Conservation (phyloP, 208 protist genomes). For the Herpetomonas muscarum region DNA sequence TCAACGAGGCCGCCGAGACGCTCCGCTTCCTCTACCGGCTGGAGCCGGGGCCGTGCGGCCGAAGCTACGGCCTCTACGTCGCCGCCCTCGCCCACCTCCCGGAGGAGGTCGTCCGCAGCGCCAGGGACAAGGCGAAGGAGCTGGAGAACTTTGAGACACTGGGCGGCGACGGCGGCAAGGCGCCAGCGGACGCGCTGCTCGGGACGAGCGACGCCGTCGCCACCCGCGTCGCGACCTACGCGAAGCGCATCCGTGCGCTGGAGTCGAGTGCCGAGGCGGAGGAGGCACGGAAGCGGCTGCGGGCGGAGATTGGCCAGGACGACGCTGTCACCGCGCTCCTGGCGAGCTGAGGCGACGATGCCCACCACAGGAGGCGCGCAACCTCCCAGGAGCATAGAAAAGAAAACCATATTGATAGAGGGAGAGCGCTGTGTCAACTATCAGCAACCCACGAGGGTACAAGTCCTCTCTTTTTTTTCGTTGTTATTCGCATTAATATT, state of each 20-base stretch:
- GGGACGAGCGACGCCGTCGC: slow-evolving; percentile 23
- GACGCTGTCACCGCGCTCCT: slow-evolving; percentile 25
- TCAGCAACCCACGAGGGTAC: no score
- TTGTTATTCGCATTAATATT: no score
- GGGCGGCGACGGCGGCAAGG: neutral
- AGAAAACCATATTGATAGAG: no score
- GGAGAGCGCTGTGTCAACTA: no score
- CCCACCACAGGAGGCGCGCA: neutral
- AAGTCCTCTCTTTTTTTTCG: no score
- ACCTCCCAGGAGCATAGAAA: neutral
- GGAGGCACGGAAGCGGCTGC: slow-evolving; percentile 28
- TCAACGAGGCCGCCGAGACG: slow-evolving; percentile 53
- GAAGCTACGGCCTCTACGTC: slow-evolving; percentile 93
- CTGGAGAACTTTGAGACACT: slow-evolving; percentile 78
- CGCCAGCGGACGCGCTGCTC: neutral
- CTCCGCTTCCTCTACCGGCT: slow-evolving; percentile 86
- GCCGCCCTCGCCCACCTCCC: slow-evolving; percentile 86
- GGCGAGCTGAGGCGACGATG: slow-evolving; percentile 3
- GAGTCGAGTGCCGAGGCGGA: slow-evolving; percentile 17
- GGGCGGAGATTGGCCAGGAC: slow-evolving; percentile 48
- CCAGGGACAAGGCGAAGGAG: slow-evolving; percentile 77
- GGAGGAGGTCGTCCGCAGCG: slow-evolving; percentile 67
- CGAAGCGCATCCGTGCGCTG: slow-evolving; percentile 63
- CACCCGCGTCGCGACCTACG: slow-evolving; percentile 42
- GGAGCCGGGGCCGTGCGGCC: slow-evolving; percentile 78